phyloP scores from a whole-genome alignment of 179 eudicot genomes.

The Patellifolia procumbens region DNA sequence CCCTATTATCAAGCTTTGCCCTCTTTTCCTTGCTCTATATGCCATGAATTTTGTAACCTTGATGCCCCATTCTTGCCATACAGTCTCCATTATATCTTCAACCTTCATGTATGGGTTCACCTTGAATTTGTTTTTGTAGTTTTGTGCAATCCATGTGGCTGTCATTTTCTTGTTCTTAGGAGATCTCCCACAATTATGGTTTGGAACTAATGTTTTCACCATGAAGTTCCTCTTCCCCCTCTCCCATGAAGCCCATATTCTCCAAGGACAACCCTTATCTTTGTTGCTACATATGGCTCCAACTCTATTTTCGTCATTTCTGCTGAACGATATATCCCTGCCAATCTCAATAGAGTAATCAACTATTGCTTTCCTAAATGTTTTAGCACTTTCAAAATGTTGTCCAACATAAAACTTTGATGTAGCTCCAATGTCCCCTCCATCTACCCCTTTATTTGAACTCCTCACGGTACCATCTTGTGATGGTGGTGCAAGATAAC shows the following conservation, averaged over 20 bases:
- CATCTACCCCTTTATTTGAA: neutral
- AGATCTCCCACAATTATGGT: too few relatives aligned
- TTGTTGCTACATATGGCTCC: neutral
- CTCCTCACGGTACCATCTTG: accelerated
- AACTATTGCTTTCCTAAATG: neutral
- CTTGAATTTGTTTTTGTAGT: too few relatives aligned
- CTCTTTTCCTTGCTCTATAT: too few relatives aligned
- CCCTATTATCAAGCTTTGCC: too few relatives aligned
- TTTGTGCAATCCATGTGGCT: too few relatives aligned
- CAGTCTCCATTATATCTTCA: too few relatives aligned
- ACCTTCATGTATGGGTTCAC: too few relatives aligned
- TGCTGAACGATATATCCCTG: neutral
- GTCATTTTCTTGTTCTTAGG: too few relatives aligned
- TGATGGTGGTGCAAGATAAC: neutral
- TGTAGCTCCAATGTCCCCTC: neutral
- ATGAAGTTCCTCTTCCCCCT: too few relatives aligned
- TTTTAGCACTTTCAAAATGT: neutral
- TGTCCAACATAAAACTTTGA: neutral
- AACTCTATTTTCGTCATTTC: neutral
- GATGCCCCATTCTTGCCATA: too few relatives aligned
- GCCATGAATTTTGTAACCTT: too few relatives aligned
- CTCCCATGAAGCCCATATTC: neutral
- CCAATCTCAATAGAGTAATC: neutral
- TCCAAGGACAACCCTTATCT: neutral
- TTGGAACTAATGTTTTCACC: too few relatives aligned